Percentiles rank a stretch among this genome's conserved stretches.
Conservation (phyloP, 306 rosid species). For the Cajanus cajan region DNA sequence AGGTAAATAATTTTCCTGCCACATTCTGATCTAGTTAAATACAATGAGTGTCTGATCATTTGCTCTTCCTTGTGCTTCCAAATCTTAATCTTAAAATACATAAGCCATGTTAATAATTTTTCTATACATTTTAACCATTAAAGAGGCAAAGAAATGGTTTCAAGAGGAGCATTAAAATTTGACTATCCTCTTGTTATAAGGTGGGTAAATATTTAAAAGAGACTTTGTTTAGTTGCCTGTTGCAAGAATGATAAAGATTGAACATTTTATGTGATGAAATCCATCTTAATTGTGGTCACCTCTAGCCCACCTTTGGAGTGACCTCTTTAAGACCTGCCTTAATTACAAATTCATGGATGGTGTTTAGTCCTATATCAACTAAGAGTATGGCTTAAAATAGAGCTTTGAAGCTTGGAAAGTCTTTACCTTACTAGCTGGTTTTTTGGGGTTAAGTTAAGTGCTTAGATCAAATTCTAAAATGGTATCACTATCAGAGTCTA, state of each 20-base stretch:
- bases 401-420: no score
- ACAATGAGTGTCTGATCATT: neutral
- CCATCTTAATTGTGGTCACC: no score
- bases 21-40: constrained; percentile 19
- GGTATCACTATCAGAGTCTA: no score
- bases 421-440: no score
- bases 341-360: no score
- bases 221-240: constrained; percentile 14
- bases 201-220: constrained; percentile 2
- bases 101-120: neutral
- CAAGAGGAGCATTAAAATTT: neutral
- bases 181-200: constrained; percentile 12
- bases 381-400: no score
- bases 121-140: neutral
- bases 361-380: no score
- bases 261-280: neutral
- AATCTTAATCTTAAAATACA: constrained; percentile 21
- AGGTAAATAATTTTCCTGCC: constrained; percentile 9
- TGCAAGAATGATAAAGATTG: neutral
- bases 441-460: no score
- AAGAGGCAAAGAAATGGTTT: neutral
- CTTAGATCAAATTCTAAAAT: no score
- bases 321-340: no score
- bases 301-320: no score
- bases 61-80: constrained; percentile 4